Base-by-base conservation (phyloP, 2,329 filamentous ascomycete genomes). In the Ampelomyces quisqualis region DNA sequence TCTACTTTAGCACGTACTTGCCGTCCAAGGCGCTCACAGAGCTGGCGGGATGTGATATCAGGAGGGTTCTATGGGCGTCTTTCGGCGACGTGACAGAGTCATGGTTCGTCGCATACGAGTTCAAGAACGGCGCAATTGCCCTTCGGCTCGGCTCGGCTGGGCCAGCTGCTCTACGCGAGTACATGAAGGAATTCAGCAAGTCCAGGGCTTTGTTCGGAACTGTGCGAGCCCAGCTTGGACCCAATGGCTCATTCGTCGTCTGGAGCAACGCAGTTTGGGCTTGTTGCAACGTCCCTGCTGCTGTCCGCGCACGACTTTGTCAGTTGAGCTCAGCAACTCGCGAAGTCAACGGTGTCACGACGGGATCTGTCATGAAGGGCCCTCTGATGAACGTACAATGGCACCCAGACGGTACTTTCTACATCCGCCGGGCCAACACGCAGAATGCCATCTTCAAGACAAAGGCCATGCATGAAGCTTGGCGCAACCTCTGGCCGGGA, bases 21-120 rank as follows among this genome's bases (percentile, higher is more conserved):
- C 61, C 62, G 2, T 13, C 27, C 2, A 21, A 34, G 9, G 15
- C 62, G 2, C 21, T 53, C 7, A 11, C 13, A 1, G 36, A 47
- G 14, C n/a, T 62, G 7, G 13, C 32, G 5, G 11, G 5, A 2
- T 44, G 37, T 1, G 9, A 21, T 2, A 30, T 58, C 26, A 51
- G 41, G 24, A 56, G 47, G 34, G 45, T 67, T 6, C 38, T 40
- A 2, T 60, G 55, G 45, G 64, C 48, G 5, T 58, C 64, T 0
- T 64, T 58, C 26, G 60, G 62, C 22, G 45, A 39, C 29, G 24
- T 40, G 2, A 23, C 31, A 2, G 41, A 60, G 8, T 60, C 58
- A 1, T 67, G 54, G 55, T 65, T 65, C 51, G 53, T 64, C 20
- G 35, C 38, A 0, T 61, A 47, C 19, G 44, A 62, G 39, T 42